Evolutionary conservation across 1,139 yeast species (phyloP).

Genomic region (Nadsonia starkeyi-henricii): DNA sequence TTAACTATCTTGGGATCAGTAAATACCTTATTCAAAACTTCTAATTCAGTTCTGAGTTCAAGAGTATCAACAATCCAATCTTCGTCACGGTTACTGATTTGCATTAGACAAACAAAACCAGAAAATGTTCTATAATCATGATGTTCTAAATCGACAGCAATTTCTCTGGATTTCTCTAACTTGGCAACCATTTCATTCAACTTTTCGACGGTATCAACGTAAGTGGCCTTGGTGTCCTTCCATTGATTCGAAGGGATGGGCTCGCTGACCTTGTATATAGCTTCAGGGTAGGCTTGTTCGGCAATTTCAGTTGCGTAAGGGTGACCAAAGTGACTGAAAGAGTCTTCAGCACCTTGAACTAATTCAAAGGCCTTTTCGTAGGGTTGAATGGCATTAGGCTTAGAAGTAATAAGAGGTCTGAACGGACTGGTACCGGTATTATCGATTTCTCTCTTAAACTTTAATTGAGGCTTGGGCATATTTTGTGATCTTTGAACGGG

Average conservation of each 20-base stretch:
- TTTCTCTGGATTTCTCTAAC: slow-evolving; percentile 39
- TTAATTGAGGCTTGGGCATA: slow-evolving; percentile 57
- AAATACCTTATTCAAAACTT: slow-evolving; percentile 55
- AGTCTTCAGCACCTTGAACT: slow-evolving; percentile 27
- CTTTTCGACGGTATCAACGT: slow-evolving; percentile 52
- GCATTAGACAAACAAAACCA: slow-evolving; percentile 90
- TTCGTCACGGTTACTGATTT: slow-evolving; percentile 65
- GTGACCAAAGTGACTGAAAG: slow-evolving; percentile 55
- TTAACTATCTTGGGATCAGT: slow-evolving; percentile 70
- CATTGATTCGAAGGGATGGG: slow-evolving; percentile 52
- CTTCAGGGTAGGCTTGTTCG: slow-evolving; percentile 53
- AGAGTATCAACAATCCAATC: slow-evolving; percentile 80
- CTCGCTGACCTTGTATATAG: slow-evolving; percentile 32
- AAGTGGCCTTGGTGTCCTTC: slow-evolving; percentile 37
- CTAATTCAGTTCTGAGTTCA: slow-evolving; percentile 57
- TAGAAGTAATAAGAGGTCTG: slow-evolving; percentile 50
- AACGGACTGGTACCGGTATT: slow-evolving; percentile 62
- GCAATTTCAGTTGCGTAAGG: slow-evolving; percentile 76
- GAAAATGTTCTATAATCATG: slow-evolving; percentile 84
- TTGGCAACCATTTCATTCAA: slow-evolving; percentile 41
- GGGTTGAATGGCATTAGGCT: slow-evolving; percentile 55
- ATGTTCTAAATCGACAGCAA: slow-evolving; percentile 96
- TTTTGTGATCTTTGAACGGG: slow-evolving; percentile 19
- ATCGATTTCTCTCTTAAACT: slow-evolving; percentile 46
- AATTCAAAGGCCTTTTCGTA: slow-evolving; percentile 38